A percentile compares a stretch with the other conserved stretches of the same genome.
Conservation (phyloP, 2,329 filamentous ascomycete species). For the Nemania sp. region DNA sequence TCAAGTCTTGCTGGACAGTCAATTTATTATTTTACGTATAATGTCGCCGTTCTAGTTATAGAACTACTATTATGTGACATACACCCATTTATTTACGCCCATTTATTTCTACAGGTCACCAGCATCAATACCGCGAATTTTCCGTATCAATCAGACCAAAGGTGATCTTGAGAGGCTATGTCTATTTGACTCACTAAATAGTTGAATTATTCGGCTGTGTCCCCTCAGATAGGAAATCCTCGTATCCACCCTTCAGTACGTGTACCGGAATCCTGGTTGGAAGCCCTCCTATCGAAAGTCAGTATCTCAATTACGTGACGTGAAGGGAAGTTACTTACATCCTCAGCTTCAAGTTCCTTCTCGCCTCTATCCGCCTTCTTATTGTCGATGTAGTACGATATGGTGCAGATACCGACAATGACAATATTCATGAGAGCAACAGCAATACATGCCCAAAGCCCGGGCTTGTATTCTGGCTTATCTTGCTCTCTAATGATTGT, state of each 20-base stretch:
- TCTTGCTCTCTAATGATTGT: constrained; percentile 57
- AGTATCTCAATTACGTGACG: constrained; percentile 2
- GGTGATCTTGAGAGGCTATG: not conserved
- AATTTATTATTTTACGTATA: not conserved
- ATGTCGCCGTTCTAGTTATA: not conserved
- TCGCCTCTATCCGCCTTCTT: constrained; percentile 65
- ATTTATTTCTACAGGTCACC: not conserved
- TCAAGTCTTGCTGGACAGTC: not conserved
- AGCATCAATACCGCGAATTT: not conserved
- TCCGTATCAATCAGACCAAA: not conserved
- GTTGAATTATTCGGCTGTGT: not conserved
- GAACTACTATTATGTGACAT: too few relatives aligned
- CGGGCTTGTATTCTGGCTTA: constrained; percentile 62
- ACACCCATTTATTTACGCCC: too few relatives aligned
- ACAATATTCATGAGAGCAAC: constrained; percentile 61
- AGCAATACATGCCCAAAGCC: constrained; percentile 67
- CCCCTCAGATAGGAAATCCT: not conserved
- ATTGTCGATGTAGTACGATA: constrained; percentile 60
- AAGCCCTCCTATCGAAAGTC: constrained; percentile 51
- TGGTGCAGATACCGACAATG: constrained; percentile 57
- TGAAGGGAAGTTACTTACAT: constrained; percentile 55
- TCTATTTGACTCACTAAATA: not conserved
- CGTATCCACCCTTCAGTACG: constrained; percentile 46
- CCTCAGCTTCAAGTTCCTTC: constrained; percentile 62
- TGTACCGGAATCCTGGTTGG: constrained; percentile 58